Evolutionary conservation across 2,329 filamentous ascomycete genomes (phyloP).

Genomic region (Alternaria infectoria): DNA sequence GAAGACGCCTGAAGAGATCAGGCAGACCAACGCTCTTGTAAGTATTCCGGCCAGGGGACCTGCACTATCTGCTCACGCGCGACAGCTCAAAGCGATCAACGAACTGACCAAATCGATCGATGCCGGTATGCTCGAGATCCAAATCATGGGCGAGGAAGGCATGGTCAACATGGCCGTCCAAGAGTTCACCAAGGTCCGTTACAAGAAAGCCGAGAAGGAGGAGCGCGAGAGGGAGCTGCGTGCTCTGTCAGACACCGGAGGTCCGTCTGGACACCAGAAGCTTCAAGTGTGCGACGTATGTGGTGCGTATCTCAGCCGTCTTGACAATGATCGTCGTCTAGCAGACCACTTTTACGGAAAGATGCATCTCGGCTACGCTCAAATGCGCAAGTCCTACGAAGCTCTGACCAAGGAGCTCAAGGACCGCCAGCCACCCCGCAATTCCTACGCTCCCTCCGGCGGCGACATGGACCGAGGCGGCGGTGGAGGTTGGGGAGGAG

Average conservation of each 20-base stretch:
- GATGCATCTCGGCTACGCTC: slow-evolving; percentile 97
- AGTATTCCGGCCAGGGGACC: slow-evolving; percentile 16
- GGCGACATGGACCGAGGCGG: slow-evolving; percentile 37
- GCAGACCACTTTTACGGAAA: slow-evolving; percentile 99
- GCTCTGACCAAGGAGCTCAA: slow-evolving; percentile 86
- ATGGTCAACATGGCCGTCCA: slow-evolving; percentile 82
- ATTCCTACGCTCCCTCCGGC: slow-evolving; percentile 27
- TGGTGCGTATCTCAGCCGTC: slow-evolving; percentile 86
- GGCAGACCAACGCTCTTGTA: slow-evolving; percentile 87
- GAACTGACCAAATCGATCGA: slow-evolving; percentile 81
- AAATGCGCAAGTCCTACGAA: slow-evolving; percentile 95
- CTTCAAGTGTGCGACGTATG: slow-evolving; percentile 98
- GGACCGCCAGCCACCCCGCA: slow-evolving; percentile 67
- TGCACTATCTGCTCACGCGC: slow-evolving; percentile 18
- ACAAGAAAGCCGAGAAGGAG: slow-evolving; percentile 79
- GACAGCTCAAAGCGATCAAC: slow-evolving; percentile 77
- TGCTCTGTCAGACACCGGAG: slow-evolving; percentile 86
- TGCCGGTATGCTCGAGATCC: slow-evolving; percentile 82
- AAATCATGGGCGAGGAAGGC: slow-evolving; percentile 81
- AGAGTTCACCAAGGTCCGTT: slow-evolving; percentile 85
- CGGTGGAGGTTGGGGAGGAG: slow-evolving; percentile 31
- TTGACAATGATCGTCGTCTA: slow-evolving; percentile 92
- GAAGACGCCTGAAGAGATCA: slow-evolving; percentile 97
- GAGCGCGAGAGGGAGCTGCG: slow-evolving; percentile 89
- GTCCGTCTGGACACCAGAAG: slow-evolving; percentile 95